Evolutionary conservation across 345 rosid genomes (phyloP).

Genomic region (Citrus reticulata): DNA sequence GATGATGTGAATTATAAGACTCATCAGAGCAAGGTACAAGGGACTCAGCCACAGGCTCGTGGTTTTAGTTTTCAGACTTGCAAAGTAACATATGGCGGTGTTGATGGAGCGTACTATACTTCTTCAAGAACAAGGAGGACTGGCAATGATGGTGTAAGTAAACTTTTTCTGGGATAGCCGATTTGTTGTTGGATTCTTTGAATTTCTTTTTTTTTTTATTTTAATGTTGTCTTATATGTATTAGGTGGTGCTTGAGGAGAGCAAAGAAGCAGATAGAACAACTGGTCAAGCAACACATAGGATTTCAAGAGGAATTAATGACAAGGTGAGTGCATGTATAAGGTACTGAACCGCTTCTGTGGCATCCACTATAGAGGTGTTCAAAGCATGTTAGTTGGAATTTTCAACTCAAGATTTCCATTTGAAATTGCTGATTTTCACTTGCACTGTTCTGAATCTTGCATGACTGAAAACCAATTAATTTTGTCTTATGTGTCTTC

Average conservation of each 20-base stretch:
- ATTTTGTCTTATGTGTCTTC: neutral
- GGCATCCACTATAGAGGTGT: neutral
- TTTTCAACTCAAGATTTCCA: neutral
- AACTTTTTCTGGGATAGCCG: neutral
- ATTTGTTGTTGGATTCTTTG: neutral
- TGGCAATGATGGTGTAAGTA: constrained; percentile 70
- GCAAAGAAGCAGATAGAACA: constrained; percentile 72
- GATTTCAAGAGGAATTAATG: constrained; percentile 75
- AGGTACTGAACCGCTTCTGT: neutral
- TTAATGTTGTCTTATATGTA: neutral
- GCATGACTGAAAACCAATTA: neutral
- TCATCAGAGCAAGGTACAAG: constrained; percentile 22
- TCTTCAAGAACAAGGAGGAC: constrained; percentile 55
- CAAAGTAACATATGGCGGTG: constrained; percentile 80
- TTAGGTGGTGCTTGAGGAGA: constrained; percentile 76
- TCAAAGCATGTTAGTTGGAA: neutral
- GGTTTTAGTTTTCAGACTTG: constrained; percentile 37
- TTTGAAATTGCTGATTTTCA: neutral
- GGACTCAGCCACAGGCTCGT: constrained; percentile 27
- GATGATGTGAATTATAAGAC: constrained; percentile 24
- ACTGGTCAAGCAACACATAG: constrained; percentile 78
- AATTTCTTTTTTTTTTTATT: neutral
- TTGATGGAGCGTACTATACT: constrained; percentile 77
- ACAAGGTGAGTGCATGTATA: constrained; percentile 41
- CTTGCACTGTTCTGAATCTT: neutral